These are phyloP conservation scores for Boeremia exigua DNA, from an alignment of 2,329 filamentous ascomycete genomes.

Conservation along the genomic window DNA sequence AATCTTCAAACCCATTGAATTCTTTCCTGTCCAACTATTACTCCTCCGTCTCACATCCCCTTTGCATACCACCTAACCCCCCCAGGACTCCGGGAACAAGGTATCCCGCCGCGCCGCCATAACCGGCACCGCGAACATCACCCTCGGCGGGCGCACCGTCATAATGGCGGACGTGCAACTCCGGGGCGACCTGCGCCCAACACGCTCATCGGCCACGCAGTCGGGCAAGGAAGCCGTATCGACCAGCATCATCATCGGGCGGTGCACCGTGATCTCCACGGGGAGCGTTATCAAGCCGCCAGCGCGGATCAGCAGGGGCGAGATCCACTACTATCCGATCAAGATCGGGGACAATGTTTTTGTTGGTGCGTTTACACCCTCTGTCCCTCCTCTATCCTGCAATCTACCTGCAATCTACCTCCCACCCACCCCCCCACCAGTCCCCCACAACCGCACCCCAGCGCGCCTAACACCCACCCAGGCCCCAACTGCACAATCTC, in stretches of 20 bases:
- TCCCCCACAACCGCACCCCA: too few species aligned
- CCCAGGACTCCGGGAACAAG: conserved; percentile 95
- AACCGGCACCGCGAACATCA: conserved; percentile 96
- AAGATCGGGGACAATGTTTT: conserved; percentile 96
- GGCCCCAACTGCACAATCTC: conserved; percentile 71
- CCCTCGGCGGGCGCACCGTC: conserved; percentile 90
- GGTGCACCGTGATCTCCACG: conserved; percentile 86
- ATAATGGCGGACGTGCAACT: conserved; percentile 96
- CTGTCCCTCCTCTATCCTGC: background rate
- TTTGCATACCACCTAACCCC: background rate
- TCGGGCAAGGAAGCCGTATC: conserved; percentile 43
- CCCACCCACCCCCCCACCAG: too few species aligned
- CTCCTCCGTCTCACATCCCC: background rate
- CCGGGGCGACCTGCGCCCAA: conserved; percentile 76
- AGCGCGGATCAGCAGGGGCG: conserved; percentile 78
- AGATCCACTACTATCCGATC: conserved; percentile 81
- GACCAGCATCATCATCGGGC: conserved; percentile 80
- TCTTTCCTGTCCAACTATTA: too few species aligned
- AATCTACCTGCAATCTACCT: too few species aligned
- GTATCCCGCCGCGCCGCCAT: conserved; percentile 91
- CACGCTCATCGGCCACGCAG: conserved; percentile 44
- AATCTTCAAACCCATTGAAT: background rate
- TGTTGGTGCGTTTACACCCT: conserved; percentile 64
- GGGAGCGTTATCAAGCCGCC: conserved; percentile 83
- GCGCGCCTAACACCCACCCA: background rate